Evolutionary conservation across 2,329 filamentous ascomycete species (phyloP), one percentile per base, ranked within the genome.

Genomic region (Coleophoma eucalyptorum): DNA sequence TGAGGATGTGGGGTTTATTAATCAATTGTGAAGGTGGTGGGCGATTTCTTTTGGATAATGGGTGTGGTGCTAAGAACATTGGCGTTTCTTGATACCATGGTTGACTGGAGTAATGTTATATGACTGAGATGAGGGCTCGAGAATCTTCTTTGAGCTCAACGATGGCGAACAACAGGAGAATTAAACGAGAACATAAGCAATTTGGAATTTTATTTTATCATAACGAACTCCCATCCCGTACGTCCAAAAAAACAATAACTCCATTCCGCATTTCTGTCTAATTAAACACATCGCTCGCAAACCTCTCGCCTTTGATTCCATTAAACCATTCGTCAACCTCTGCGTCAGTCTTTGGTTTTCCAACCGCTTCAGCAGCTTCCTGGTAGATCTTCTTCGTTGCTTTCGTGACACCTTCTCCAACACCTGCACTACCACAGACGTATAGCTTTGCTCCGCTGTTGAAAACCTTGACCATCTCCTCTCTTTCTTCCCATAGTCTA

Each of bases 281-380:
- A 6, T 26, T 54, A 52, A 75, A 75, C 18, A 76, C 71, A 66
- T 76, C 73, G 19, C 66, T 71, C 32, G 70, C 70, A 66, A 69
- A 74, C 51, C 75, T 62, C 58, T 74, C 72, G 44, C 72, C 72
- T 53, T 70, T 70, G 54, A 76, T 58, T 1, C 62, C 62, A 52
- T 70, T 65, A 52, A 74, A 75, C 73, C 75, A 78, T 46, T 65
- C 57, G 53, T 70, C 68, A n/a, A 67, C 66, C 56, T 69, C 67
- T 38, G 69, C 66, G 50, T 72, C 66, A n/a, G 62, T 68, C 45
- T 63, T 67, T 4, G 64, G 55, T 43, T 58, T 60, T 35, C 69
- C 70, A 19, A 50, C 35, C 26, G 55, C 62, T 50, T 66, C 62
- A 4, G 59, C 62, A 26, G 56, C 61, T 55, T 77, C 73, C 50